phyloP scores from a whole-genome alignment of 768 basidiomycete species.

The Xerocomellus intermedius region DNA sequence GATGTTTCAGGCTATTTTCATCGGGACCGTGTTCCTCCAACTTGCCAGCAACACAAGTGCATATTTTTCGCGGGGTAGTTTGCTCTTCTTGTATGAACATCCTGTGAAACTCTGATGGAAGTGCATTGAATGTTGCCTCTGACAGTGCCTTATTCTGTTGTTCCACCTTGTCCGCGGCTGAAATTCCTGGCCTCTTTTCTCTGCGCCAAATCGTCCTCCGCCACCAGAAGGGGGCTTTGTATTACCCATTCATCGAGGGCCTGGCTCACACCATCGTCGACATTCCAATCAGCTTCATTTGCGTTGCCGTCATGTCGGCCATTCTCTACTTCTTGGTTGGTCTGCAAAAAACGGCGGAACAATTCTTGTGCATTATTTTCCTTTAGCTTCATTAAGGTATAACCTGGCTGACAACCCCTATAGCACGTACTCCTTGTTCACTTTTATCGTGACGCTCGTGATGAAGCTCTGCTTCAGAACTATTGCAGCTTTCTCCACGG shows the following conservation, averaged over 20 bases:
- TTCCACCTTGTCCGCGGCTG: slow-evolving; percentile 52
- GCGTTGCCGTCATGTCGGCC: slow-evolving; percentile 2
- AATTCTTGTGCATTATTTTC: slow-evolving; percentile 21
- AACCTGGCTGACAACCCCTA: slow-evolving; percentile 37
- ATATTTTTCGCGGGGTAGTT: slow-evolving; percentile 65
- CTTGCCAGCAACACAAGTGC: slow-evolving; percentile 33
- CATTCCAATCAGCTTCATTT: slow-evolving; percentile 38
- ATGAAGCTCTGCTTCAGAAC: slow-evolving; percentile 78
- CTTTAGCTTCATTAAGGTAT: neutral
- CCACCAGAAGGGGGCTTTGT: slow-evolving; percentile 44
- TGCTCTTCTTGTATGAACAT: slow-evolving; percentile 65
- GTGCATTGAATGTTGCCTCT: slow-evolving; percentile 15
- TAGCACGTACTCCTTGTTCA: slow-evolving; percentile 56
- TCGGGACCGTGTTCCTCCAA: slow-evolving; percentile 42
- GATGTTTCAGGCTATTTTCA: slow-evolving; percentile 20
- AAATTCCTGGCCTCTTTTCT: slow-evolving; percentile 44
- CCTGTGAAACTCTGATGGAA: neutral
- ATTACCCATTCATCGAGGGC: slow-evolving; percentile 47
- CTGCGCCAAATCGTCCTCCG: slow-evolving; percentile 44
- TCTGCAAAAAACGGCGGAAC: slow-evolving; percentile 17
- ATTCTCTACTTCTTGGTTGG: slow-evolving; percentile 22
- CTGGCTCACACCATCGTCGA: slow-evolving; percentile 46
- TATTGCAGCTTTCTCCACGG: slow-evolving; percentile 53
- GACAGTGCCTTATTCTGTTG: slow-evolving; percentile 50
- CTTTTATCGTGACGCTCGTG: slow-evolving; percentile 51